phyloP scores from a whole-genome alignment of 805 yeast species.

The Cyberlindnera veronae region DNA sequence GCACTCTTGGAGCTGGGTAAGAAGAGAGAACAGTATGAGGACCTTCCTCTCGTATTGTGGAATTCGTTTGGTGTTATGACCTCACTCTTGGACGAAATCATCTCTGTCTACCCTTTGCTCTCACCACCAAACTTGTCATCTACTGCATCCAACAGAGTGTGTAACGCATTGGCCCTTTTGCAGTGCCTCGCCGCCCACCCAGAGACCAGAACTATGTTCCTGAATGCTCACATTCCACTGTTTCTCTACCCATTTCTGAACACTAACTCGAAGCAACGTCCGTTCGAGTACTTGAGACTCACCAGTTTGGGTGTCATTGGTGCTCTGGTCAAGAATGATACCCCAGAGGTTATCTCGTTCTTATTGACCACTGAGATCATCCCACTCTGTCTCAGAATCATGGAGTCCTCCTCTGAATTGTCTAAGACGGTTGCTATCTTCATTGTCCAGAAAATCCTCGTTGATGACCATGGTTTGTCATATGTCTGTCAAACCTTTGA shows the following conservation, averaged over 20 bases:
- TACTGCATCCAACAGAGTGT: conserved; percentile 86
- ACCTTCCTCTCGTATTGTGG: conserved; percentile 90
- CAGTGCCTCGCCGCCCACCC: conserved; percentile 97
- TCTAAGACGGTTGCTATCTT: conserved; percentile 96
- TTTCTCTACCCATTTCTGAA: conserved; percentile 91
- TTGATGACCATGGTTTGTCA: conserved; percentile 87
- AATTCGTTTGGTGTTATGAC: conserved; percentile 97
- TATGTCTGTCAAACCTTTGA: conserved; percentile 95
- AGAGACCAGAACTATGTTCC: conserved; percentile 79
- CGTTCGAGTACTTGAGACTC: conserved; percentile 89
- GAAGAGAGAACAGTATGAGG: conserved; percentile 92
- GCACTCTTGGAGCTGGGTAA: conserved; percentile 91
- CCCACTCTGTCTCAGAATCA: conserved; percentile 88
- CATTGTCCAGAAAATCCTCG: conserved; percentile 86
- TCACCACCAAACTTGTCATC: conserved; percentile 85
- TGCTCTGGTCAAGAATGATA: conserved; percentile 92
- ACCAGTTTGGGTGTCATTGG: conserved; percentile 97
- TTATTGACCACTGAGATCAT: conserved; percentile 93
- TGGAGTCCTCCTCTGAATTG: conserved; percentile 92
- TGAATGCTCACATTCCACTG: conserved; percentile 88
- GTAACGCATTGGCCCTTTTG: conserved; percentile 89
- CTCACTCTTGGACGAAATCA: conserved; percentile 81
- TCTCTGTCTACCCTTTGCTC: conserved; percentile 83
- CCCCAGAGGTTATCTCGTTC: conserved; percentile 91
- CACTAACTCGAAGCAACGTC: conserved; percentile 85